These are phyloP conservation scores for Fraxinus albicans DNA, from an alignment of 305 asterid species.

Conservation along the genomic window DNA sequence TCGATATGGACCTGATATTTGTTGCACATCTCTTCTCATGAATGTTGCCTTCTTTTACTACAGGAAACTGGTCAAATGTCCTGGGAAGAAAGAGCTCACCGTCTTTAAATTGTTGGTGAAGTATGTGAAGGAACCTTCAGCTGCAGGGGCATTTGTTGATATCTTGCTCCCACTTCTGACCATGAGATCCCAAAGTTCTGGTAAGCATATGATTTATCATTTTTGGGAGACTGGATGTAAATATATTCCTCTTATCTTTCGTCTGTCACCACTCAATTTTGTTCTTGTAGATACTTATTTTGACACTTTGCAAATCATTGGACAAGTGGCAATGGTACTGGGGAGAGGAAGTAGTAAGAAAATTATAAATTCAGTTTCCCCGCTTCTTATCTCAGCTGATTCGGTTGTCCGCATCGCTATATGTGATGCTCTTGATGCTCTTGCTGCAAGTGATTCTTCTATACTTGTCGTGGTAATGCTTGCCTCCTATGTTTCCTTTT, in stretches of 20 bases:
- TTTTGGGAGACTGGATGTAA: neutral
- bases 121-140: slow-evolving; percentile 62
- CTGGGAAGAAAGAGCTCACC: slow-evolving; percentile 62
- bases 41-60: slow-evolving; percentile 20
- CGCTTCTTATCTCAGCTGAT: slow-evolving; percentile 69
- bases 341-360: slow-evolving; percentile 54
- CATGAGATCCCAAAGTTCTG: slow-evolving; percentile 58
- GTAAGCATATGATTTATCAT: slow-evolving; percentile 38
- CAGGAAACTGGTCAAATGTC: slow-evolving; percentile 61
- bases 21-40: slow-evolving; percentile 20
- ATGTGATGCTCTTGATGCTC: slow-evolving; percentile 78
- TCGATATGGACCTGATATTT: neutral
- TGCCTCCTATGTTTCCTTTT: slow-evolving; percentile 1
- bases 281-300: slow-evolving; percentile 57
- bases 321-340: slow-evolving; percentile 46
- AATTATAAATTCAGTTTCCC: slow-evolving; percentile 60
- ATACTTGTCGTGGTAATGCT: slow-evolving; percentile 57
- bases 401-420: slow-evolving; percentile 57
- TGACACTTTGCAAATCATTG: slow-evolving; percentile 56
- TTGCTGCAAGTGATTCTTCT: slow-evolving; percentile 68
- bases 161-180: slow-evolving; percentile 73
- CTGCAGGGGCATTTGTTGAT: slow-evolving; percentile 67
- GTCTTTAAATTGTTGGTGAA: slow-evolving; percentile 66
- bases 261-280: slow-evolving; percentile 10
- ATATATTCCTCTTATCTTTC: neutral